Evolutionary conservation across 208 protist genomes (phyloP).

Genomic region (Trypanosoma vivax): DNA sequence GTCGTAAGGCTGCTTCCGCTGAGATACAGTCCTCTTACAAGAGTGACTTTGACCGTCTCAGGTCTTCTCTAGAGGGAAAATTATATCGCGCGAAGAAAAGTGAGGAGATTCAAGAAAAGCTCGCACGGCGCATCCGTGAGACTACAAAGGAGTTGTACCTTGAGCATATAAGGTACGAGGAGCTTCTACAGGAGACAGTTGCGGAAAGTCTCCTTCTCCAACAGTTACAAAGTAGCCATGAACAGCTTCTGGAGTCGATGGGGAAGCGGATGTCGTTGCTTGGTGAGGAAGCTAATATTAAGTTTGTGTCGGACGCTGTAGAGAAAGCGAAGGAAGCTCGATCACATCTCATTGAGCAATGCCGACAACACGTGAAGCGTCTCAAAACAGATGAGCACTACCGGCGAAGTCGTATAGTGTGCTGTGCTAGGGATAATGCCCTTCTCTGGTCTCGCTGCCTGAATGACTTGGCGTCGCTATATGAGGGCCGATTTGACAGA

Average conservation of each 20-base stretch:
- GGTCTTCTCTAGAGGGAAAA: constrained; percentile 25
- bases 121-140: constrained; percentile 67
- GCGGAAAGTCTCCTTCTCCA: constrained; percentile 38
- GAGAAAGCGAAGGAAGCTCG: constrained; percentile 28
- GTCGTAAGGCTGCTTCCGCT: constrained; percentile 4
- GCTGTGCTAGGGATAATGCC: constrained; percentile 29
- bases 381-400: constrained; percentile 46
- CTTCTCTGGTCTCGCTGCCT: constrained; percentile 56
- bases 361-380: constrained; percentile 29
- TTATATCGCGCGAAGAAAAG: constrained; percentile 30
- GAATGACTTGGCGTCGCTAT: constrained; percentile 45
- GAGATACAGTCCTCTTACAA: constrained; percentile 12
- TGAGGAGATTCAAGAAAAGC: constrained; percentile 55
- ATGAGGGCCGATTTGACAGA: constrained; percentile 45
- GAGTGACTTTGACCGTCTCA: constrained; percentile 21
- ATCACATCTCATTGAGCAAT: constrained; percentile 28
- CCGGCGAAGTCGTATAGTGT: constrained; percentile 40
- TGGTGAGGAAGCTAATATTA: constrained; percentile 16
- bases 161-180: constrained; percentile 70
- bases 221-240: constrained; percentile 58
- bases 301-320: constrained; percentile 21
- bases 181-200: constrained; percentile 43
- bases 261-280: constrained; percentile 21
- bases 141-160: constrained; percentile 57
- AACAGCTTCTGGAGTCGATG: constrained; percentile 35